Evolutionary conservation across 2,329 filamentous ascomycete genomes (phyloP).

Genomic region (Ceratocystiopsis brevicomis): DNA sequence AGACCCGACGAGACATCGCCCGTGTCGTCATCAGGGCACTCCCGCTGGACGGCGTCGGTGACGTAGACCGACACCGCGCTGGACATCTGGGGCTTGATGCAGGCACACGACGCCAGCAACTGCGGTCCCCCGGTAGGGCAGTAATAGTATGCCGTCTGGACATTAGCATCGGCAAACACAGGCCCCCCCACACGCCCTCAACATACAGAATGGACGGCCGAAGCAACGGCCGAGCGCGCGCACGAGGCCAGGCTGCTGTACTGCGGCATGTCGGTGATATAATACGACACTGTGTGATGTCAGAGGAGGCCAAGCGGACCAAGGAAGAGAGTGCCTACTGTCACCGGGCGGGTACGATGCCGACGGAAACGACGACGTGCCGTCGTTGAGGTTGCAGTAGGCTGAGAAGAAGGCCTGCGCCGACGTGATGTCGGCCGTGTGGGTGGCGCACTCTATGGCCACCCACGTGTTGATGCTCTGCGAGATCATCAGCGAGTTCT

Average conservation of each 20-base stretch:
- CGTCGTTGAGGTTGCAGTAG: conserved; percentile 31
- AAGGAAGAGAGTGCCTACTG: conserved; percentile 15
- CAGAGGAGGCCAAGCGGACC: too few relatives aligned
- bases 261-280: conserved; percentile 30
- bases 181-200: too few relatives aligned
- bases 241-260: conserved; percentile 26
- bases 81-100: conserved; percentile 29
- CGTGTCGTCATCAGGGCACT: conserved; percentile 24
- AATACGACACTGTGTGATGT: conserved; percentile 27
- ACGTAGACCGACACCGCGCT: conserved; percentile 23
- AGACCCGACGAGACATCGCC: conserved; percentile 28
- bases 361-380: conserved; percentile 28
- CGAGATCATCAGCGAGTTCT: conserved; percentile 25
- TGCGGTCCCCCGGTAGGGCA: conserved; percentile 26
- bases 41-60: conserved; percentile 24
- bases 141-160: conserved; percentile 19
- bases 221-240: conserved; percentile 21
- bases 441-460: conserved; percentile 25
- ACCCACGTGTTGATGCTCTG: conserved; percentile 24
- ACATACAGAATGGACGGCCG: too few relatives aligned
- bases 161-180: background rate
- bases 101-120: conserved; percentile 32
- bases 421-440: conserved; percentile 26
- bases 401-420: conserved; percentile 31
- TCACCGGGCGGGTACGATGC: conserved; percentile 29